Conservation (phyloP, 768 basidiomycete species). For the Leccinum subgranulosum region DNA sequence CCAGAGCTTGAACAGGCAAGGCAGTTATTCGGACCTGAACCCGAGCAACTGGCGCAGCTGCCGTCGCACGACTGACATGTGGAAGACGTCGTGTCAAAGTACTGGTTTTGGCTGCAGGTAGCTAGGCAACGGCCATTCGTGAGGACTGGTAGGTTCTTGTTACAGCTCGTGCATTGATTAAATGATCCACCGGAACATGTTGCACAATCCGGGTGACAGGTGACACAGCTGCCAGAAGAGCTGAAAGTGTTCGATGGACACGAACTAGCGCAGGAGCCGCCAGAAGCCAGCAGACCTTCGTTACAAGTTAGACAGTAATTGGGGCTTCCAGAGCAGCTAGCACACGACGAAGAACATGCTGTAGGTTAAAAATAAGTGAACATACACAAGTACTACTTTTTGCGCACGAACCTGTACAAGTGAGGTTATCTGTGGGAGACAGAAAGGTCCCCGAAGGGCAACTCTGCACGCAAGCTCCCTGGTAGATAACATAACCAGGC, state of each 20-base stretch:
- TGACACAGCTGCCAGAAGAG: slow-evolving; percentile 60
- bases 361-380: slow-evolving; percentile 8
- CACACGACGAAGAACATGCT: slow-evolving; percentile 74
- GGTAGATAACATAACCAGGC: slow-evolving; percentile 68
- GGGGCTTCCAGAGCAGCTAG: slow-evolving; percentile 64
- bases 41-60: slow-evolving; percentile 77
- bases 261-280: slow-evolving; percentile 69
- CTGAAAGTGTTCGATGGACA: slow-evolving; percentile 74
- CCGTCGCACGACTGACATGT: slow-evolving; percentile 71
- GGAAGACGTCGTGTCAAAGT: slow-evolving; percentile 61
- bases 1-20: slow-evolving; percentile 68
- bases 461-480: slow-evolving; percentile 63
- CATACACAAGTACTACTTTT: background rate
- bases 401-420: slow-evolving; percentile 61
- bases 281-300: slow-evolving; percentile 60
- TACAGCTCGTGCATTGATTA: slow-evolving; percentile 75
- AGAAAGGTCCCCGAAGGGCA: slow-evolving; percentile 77
- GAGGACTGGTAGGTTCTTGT: slow-evolving; percentile 64
- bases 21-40: slow-evolving; percentile 62
- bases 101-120: slow-evolving; percentile 71
- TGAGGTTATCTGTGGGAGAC: slow-evolving; percentile 66
- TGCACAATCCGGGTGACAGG: slow-evolving; percentile 85
- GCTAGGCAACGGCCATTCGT: slow-evolving; percentile 75
- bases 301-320: slow-evolving; percentile 74
- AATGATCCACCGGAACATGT: slow-evolving; percentile 78